phyloP scores from a whole-genome alignment of 2,329 filamentous ascomycete species.

The Colletotrichum trifolii region DNA sequence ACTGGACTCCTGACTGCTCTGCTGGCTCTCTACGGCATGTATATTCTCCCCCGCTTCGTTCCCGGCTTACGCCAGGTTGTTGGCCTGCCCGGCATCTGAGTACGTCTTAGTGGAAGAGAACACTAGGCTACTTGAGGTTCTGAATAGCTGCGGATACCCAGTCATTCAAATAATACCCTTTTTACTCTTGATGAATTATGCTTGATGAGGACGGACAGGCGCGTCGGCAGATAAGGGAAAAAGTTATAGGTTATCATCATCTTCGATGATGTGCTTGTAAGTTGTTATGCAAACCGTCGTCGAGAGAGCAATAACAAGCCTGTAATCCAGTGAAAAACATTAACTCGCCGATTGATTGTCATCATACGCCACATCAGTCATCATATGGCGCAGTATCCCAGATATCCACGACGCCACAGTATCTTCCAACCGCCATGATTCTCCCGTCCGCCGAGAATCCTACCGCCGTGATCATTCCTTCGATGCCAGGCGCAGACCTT shows the following conservation, averaged over 20 bases:
- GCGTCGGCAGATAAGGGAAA: no score
- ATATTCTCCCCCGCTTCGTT: conserved; percentile 63
- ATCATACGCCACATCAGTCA: background rate
- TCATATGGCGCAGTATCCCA: conserved; percentile 40
- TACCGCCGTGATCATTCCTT: conserved; percentile 47
- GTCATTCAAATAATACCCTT: conserved; percentile 11
- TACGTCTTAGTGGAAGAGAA: no score
- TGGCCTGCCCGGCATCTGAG: conserved; percentile 63
- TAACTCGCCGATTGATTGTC: no score
- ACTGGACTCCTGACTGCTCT: conserved; percentile 64
- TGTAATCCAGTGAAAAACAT: no score
- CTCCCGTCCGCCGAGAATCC: conserved; percentile 48
- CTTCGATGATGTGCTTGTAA: no score
- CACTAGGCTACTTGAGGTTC: background rate
- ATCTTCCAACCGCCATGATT: conserved; percentile 47
- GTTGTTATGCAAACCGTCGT: no score
- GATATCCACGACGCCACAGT: conserved; percentile 48
- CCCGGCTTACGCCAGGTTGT: conserved; percentile 57
- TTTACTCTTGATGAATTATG: background rate
- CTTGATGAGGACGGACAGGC: no score
- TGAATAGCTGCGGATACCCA: background rate
- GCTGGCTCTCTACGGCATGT: conserved; percentile 59
- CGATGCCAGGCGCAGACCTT: conserved; percentile 27
- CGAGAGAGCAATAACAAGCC: no score
- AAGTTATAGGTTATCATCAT: no score